Conservation (phyloP, 1,139 yeast genomes). For the Scheffersomyces parashehatae region DNA sequence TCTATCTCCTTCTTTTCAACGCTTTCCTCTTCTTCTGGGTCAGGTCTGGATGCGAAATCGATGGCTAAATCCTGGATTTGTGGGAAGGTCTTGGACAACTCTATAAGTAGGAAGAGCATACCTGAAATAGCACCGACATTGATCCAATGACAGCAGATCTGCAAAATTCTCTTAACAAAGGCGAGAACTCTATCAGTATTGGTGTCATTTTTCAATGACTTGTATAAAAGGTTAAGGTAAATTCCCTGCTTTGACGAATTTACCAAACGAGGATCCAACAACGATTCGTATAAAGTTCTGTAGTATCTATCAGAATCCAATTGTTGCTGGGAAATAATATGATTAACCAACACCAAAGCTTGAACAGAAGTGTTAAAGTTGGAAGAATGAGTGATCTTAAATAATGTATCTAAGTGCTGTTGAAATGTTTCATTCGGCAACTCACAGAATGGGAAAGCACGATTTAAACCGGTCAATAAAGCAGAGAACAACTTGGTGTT, state of each 20-base stretch:
- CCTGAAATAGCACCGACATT: slow-evolving; percentile 92
- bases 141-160: slow-evolving; percentile 81
- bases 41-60: slow-evolving; percentile 42
- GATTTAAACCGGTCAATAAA: slow-evolving; percentile 88
- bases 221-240: slow-evolving; percentile 81
- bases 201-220: slow-evolving; percentile 74
- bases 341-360: slow-evolving; percentile 82
- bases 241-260: slow-evolving; percentile 87
- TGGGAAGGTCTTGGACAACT: slow-evolving; percentile 49
- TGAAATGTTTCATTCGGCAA: slow-evolving; percentile 73
- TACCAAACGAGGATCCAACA: slow-evolving; percentile 81
- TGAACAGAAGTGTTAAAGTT: slow-evolving; percentile 95
- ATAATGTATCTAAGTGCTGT: slow-evolving; percentile 79
- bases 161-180: slow-evolving; percentile 87
- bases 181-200: slow-evolving; percentile 74
- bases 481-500: slow-evolving; percentile 87
- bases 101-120: slow-evolving; percentile 74
- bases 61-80: slow-evolving; percentile 46
- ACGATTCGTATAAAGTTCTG: slow-evolving; percentile 85
- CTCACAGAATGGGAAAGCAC: slow-evolving; percentile 92
- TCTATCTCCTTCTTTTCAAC: slow-evolving; percentile 8
- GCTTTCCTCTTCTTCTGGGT: slow-evolving; percentile 20
- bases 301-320: slow-evolving; percentile 74
- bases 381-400: slow-evolving; percentile 88
- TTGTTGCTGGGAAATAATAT: slow-evolving; percentile 61